phyloP scores from a whole-genome alignment of 1,284 basidiomycete species.

The Cutaneotrichosporon sp. region DNA sequence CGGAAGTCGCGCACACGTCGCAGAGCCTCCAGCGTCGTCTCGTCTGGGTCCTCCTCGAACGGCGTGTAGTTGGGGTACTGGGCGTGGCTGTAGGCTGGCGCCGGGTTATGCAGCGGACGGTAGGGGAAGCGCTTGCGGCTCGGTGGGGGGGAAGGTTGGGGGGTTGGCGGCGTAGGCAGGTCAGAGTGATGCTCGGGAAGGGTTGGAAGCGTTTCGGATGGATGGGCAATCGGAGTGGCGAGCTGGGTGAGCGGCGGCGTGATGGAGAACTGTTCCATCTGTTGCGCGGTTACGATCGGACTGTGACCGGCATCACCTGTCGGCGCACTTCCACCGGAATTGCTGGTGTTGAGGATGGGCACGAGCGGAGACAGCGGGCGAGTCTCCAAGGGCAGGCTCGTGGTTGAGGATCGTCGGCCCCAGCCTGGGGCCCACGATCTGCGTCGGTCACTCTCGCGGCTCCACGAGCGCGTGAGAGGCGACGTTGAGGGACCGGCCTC shows the following conservation, averaged over 20 bases:
- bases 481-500: neutral
- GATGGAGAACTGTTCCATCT: neutral
- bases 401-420: neutral
- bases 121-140: conserved; percentile 28
- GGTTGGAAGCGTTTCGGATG: conserved; percentile 7
- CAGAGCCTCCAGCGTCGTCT: conserved; percentile 8
- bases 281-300: neutral
- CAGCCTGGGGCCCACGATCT: neutral
- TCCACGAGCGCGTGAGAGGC: neutral
- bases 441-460: neutral
- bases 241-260: neutral
- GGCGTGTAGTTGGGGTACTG: conserved; percentile 49
- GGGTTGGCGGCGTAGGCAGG: neutral
- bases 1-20: conserved; percentile 13
- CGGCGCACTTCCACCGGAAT: neutral
- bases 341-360: neutral
- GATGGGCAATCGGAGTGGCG: neutral
- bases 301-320: neutral
- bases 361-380: neutral
- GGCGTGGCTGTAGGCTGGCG: conserved; percentile 35
- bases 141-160: conserved; percentile 7
- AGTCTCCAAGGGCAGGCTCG: neutral
- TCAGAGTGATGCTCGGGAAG: conserved; percentile 13
- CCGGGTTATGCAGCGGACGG: conserved; percentile 31
- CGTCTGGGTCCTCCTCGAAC: conserved; percentile 7